A percentile compares a stretch with the other conserved stretches of the same genome.
Evolutionary conservation across 345 rosid genomes (phyloP).

Genomic region (Camelina laxa): DNA sequence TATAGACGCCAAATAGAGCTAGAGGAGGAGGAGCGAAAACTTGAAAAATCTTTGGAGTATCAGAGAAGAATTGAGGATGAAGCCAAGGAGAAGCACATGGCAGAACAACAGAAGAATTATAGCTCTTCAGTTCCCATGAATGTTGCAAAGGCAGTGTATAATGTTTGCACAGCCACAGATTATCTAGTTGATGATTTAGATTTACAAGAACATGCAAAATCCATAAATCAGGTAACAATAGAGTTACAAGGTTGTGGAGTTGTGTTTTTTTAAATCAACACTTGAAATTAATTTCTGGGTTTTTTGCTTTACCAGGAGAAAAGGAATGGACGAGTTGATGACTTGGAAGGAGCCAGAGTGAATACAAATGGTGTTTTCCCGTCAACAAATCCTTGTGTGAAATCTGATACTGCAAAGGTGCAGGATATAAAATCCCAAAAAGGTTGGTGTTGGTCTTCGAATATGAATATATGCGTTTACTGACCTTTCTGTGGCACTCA

Average conservation of each 20-base stretch:
- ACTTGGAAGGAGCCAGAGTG: slow-evolving; percentile 43
- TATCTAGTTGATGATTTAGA: slow-evolving; percentile 41
- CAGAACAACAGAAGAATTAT: slow-evolving; percentile 73
- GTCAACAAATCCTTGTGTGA: slow-evolving; percentile 35
- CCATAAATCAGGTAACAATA: slow-evolving; percentile 32
- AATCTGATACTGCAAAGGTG: slow-evolving; percentile 38
- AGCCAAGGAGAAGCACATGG: slow-evolving; percentile 86
- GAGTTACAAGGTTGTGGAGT: slow-evolving; percentile 14
- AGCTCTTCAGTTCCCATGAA: slow-evolving; percentile 46
- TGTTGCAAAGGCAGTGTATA: slow-evolving; percentile 43
- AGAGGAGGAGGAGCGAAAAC: slow-evolving; percentile 91
- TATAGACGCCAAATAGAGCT: slow-evolving; percentile 73
- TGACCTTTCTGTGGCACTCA: slow-evolving; percentile 26
- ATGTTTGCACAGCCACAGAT: slow-evolving; percentile 49
- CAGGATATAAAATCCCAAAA: slow-evolving; percentile 48
- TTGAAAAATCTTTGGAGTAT: slow-evolving; percentile 80
- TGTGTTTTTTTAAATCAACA: slow-evolving; percentile 6
- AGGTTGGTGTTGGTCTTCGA: slow-evolving; percentile 51
- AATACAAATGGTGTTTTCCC: slow-evolving; percentile 40
- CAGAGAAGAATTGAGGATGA: slow-evolving; percentile 91
- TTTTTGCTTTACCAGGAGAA: slow-evolving; percentile 53
- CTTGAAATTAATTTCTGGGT: slow-evolving; percentile 1
- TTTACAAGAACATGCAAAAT: slow-evolving; percentile 34
- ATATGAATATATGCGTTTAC: not conserved
- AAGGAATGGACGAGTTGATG: slow-evolving; percentile 47